phyloP scores from a whole-genome alignment of 768 basidiomycete genomes.

The Termitomyces sp. region DNA sequence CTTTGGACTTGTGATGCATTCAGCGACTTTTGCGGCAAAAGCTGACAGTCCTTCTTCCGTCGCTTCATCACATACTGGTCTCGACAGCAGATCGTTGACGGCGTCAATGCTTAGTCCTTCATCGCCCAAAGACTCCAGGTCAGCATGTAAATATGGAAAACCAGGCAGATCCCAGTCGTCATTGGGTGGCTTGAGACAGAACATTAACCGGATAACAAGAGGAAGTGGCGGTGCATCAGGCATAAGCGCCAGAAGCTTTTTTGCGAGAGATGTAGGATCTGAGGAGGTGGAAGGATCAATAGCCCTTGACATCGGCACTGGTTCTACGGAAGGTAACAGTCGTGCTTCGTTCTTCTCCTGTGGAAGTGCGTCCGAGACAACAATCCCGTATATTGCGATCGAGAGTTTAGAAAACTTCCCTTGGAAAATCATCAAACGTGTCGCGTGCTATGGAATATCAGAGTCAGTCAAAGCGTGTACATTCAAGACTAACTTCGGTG shows the following conservation, averaged over 20 bases:
- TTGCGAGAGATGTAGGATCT: conserved; percentile 60
- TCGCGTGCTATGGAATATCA: conserved; percentile 45
- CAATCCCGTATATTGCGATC: conserved; percentile 55
- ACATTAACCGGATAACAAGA: conserved; percentile 66
- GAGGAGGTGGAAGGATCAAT: conserved; percentile 56
- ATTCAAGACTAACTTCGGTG: conserved; percentile 41
- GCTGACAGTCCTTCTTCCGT: conserved; percentile 40
- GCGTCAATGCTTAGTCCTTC: conserved; percentile 53
- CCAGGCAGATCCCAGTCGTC: conserved; percentile 78
- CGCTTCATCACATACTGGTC: conserved; percentile 56
- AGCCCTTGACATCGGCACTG: conserved; percentile 37
- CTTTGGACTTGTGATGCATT: conserved; percentile 45
- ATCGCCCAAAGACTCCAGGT: conserved; percentile 43
- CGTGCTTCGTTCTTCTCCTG: conserved; percentile 36
- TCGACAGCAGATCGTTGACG: conserved; percentile 44
- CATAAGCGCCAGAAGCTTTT: conserved; percentile 53
- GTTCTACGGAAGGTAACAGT: conserved; percentile 26
- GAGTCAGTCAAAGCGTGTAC: not conserved
- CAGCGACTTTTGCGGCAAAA: conserved; percentile 53
- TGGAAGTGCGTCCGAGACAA: conserved; percentile 40
- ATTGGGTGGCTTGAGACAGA: conserved; percentile 70
- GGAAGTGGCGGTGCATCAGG: conserved; percentile 58
- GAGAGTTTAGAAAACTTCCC: conserved; percentile 67
- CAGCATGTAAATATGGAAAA: conserved; percentile 66
- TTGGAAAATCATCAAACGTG: conserved; percentile 75